Conservation (phyloP, 495 filamentous ascomycete genomes). For the Neurospora intermedia region DNA sequence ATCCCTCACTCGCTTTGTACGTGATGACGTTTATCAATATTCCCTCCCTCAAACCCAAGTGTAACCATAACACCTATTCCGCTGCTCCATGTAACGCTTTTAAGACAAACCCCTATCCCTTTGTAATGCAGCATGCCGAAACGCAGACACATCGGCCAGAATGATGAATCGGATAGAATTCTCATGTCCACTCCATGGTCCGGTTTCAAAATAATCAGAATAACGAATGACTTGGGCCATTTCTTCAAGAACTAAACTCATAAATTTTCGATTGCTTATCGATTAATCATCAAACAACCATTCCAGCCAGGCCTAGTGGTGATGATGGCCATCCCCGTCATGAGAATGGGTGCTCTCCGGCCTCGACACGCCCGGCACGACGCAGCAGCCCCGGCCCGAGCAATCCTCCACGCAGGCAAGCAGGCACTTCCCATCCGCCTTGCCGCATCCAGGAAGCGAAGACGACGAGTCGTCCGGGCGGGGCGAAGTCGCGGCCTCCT, state of each 20-base stretch:
- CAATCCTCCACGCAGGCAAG: conserved; percentile 83
- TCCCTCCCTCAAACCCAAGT: background rate
- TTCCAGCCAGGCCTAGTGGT: conserved; percentile 1
- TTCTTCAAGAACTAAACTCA: background rate
- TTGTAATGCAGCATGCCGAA: background rate
- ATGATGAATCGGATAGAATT: background rate
- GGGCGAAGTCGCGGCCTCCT: conserved; percentile 18
- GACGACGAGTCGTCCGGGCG: conserved; percentile 17
- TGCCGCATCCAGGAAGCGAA: conserved; percentile 35
- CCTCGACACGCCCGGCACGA: conserved; percentile 8
- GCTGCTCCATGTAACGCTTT: background rate
- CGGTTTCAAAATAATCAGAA: background rate
- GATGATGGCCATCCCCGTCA: conserved; percentile 5
- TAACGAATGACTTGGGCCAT: background rate
- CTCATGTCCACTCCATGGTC: background rate
- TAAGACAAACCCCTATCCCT: background rate
- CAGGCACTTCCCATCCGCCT: conserved; percentile 54
- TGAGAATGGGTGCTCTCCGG: conserved; percentile 18
- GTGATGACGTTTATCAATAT: background rate
- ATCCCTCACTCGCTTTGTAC: background rate
- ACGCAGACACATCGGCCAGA: background rate
- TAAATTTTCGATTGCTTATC: background rate
- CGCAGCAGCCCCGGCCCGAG: conserved; percentile 62
- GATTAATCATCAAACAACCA: background rate
- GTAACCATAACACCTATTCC: background rate